A percentile compares a stretch with the other conserved stretches of the same genome.
phyloP scores from a whole-genome alignment of 1,139 yeast genomes.

The Geotrichum fermentans region DNA sequence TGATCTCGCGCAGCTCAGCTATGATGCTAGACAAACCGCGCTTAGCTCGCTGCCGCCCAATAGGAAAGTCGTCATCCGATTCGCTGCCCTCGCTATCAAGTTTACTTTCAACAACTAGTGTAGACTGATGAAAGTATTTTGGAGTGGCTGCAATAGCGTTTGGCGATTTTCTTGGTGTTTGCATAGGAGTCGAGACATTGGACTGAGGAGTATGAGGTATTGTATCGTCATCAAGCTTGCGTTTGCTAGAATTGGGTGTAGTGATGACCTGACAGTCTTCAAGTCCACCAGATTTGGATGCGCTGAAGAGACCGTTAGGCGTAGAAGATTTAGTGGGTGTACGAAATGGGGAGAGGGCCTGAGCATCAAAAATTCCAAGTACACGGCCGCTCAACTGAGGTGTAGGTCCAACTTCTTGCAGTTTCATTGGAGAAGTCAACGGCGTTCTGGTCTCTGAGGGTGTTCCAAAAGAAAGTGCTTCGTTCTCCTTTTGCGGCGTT shows the following conservation, averaged over 20 bases:
- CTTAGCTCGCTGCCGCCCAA: conserved; percentile 15
- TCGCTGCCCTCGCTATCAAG: conserved; percentile 9
- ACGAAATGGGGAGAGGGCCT: conserved; percentile 24
- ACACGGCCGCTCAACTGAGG: conserved; percentile 72
- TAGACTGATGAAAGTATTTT: conserved; percentile 14
- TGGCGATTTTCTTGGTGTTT: conserved; percentile 3
- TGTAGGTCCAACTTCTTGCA: conserved; percentile 60
- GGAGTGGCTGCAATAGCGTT: conserved; percentile 15
- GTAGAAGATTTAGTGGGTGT: conserved; percentile 27
- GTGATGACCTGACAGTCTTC: conserved; percentile 10
- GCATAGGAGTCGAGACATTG: neutral
- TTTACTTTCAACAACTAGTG: neutral
- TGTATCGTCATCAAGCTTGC: neutral
- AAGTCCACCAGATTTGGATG: conserved; percentile 4
- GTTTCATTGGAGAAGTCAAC: conserved; percentile 2
- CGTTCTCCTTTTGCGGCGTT: neutral
- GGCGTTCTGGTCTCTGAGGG: conserved; percentile 2
- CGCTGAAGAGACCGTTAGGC: neutral
- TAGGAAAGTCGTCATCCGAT: conserved; percentile 13
- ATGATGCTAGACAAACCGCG: conserved; percentile 21
- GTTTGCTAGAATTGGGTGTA: conserved; percentile 3
- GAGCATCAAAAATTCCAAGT: conserved; percentile 57
- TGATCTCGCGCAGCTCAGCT: conserved; percentile 25
- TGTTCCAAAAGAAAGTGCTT: no score
- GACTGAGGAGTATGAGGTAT: conserved; percentile 3